phyloP scores from a whole-genome alignment of 257 asterid genomes.

The Orobanche coerulescens region DNA sequence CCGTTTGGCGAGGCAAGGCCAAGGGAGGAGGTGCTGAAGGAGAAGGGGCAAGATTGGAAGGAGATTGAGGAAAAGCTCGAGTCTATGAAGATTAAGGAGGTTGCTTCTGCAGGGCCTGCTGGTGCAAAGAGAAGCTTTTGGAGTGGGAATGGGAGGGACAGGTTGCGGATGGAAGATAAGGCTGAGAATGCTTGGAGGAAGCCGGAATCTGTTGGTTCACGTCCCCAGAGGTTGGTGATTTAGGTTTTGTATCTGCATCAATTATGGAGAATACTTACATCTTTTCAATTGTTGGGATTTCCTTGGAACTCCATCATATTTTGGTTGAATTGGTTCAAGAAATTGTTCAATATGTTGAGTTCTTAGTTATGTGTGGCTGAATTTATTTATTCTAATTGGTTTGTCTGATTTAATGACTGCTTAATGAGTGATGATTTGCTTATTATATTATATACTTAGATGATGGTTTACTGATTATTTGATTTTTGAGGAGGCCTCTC shows the following conservation, averaged over 20 bases:
- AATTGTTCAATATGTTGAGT: background rate
- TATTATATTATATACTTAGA: background rate
- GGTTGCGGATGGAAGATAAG: slow-evolving; percentile 35
- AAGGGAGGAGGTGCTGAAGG: slow-evolving; percentile 95
- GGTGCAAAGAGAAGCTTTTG: slow-evolving; percentile 53
- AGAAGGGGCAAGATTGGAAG: slow-evolving; percentile 88
- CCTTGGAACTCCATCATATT: too few relatives aligned
- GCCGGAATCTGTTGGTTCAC: slow-evolving; percentile 44
- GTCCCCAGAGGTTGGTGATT: slow-evolving; percentile 56
- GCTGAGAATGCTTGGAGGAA: slow-evolving; percentile 75
- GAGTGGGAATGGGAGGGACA: slow-evolving; percentile 52
- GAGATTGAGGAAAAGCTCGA: slow-evolving; percentile 78
- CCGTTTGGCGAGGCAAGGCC: slow-evolving; percentile 97
- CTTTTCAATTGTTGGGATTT: background rate
- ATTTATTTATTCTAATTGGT: background rate
- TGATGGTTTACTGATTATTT: background rate
- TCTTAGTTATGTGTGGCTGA: background rate
- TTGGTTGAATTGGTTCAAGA: background rate
- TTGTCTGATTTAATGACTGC: background rate
- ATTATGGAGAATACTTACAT: background rate
- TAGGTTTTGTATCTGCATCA: slow-evolving; percentile 12
- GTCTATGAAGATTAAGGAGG: slow-evolving; percentile 49
- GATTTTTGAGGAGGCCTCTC: too few relatives aligned
- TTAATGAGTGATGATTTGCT: background rate
- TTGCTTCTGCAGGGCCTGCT: slow-evolving; percentile 18